phyloP scores from a whole-genome alignment of 495 filamentous ascomycete species.

The Parathielavia hyrcaniae region DNA sequence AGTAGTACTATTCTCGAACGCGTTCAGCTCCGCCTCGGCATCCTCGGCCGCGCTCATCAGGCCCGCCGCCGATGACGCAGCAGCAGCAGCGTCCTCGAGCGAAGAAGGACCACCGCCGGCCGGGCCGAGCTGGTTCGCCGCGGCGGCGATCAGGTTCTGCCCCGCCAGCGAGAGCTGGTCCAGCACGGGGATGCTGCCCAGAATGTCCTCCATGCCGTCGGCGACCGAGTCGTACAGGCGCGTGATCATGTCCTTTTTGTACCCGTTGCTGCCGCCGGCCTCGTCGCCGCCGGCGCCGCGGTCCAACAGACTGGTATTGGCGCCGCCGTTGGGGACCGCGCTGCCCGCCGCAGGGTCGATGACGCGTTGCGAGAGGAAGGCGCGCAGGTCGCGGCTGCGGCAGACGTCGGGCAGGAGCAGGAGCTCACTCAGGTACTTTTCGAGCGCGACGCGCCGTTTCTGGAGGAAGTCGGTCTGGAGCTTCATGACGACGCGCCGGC shows the following conservation, averaged over 20 bases:
- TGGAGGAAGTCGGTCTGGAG: conserved; percentile 91
- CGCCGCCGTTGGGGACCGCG: conserved; percentile 32
- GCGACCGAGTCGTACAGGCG: conserved; percentile 93
- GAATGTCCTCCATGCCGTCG: conserved; percentile 96
- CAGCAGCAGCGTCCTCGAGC: conserved; percentile 29
- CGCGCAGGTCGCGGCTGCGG: conserved; percentile 81
- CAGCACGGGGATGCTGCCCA: conserved; percentile 88
- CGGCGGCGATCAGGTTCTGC: conserved; percentile 85
- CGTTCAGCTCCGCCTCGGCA: conserved; percentile 89
- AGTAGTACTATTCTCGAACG: conserved; percentile 61
- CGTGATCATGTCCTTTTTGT: conserved; percentile 75
- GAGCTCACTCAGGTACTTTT: conserved; percentile 78
- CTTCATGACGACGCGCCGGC: conserved; percentile 89
- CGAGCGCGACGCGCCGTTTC: conserved; percentile 74
- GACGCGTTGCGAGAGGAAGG: conserved; percentile 86
- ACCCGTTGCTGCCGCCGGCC: conserved; percentile 38
- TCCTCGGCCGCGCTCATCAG: conserved; percentile 72
- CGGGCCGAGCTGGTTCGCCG: conserved; percentile 65
- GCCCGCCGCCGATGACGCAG: conserved; percentile 24
- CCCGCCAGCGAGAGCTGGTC: conserved; percentile 91
- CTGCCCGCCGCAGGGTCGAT: conserved; percentile 47
- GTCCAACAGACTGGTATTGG: conserved; percentile 38
- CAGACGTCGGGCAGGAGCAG: conserved; percentile 88
- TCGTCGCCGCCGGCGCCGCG: conserved; percentile 44
- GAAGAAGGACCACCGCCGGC: conserved; percentile 48